These are phyloP conservation scores for Ganoderma leucocontextum DNA, from an alignment of 1,284 basidiomycete species.

Conservation along the genomic window DNA sequence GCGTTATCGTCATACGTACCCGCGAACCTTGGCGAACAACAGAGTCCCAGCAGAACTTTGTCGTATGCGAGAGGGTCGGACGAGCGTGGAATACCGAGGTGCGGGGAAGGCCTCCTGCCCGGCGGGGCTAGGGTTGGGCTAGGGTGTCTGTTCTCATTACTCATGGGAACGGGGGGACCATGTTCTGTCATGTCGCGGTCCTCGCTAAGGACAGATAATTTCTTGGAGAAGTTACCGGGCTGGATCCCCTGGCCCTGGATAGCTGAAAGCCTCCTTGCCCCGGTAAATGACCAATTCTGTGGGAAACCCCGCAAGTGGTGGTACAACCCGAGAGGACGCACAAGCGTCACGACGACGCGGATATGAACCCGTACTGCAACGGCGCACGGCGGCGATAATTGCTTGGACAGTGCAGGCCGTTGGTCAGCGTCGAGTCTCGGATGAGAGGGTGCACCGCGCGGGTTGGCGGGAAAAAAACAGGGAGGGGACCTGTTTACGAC, in stretches of 20 bases:
- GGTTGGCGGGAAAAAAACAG: background rate
- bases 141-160: background rate
- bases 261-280: slow-evolving; percentile 13
- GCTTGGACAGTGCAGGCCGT: background rate
- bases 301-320: background rate
- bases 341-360: background rate
- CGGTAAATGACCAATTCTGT: slow-evolving; percentile 9
- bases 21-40: slow-evolving; percentile 23
- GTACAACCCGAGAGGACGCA: slow-evolving; percentile 1
- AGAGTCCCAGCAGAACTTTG: background rate
- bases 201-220: background rate
- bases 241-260: slow-evolving; percentile 7
- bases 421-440: background rate
- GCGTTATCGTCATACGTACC: slow-evolving; percentile 19
- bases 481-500: slow-evolving; percentile 24
- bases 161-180: background rate
- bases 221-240: slow-evolving; percentile 8
- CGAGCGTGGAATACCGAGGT: background rate
- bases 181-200: background rate
- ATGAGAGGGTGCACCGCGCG: background rate
- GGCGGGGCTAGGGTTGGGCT: slow-evolving; percentile 5
- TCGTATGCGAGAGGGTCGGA: background rate
- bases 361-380: background rate
- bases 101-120: slow-evolving; percentile 7
- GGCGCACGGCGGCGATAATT: background rate